Percentiles rank a stretch among this genome's conserved stretches.
Evolutionary conservation across 2,329 filamentous ascomycete genomes (phyloP).

Genomic region (Ophioceras dolichostomum): DNA sequence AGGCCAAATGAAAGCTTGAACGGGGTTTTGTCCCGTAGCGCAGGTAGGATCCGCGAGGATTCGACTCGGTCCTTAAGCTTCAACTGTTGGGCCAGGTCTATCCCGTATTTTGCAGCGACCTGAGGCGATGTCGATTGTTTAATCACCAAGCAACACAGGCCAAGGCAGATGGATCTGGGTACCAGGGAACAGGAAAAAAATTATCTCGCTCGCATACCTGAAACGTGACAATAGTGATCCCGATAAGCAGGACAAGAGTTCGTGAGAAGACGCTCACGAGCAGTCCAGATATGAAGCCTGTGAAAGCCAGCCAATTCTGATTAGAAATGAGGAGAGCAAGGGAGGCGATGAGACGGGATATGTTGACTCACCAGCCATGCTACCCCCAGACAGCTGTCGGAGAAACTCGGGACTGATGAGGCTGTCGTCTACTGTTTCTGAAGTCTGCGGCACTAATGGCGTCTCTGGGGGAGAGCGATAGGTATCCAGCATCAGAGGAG

Average conservation of each 20-base stretch:
- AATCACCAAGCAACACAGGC: too few species aligned
- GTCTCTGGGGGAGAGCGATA: slow-evolving; percentile 1
- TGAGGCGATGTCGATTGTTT: too few species aligned
- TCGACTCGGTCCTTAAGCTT: slow-evolving; percentile 22
- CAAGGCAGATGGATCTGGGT: too few species aligned
- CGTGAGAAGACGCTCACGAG: slow-evolving; percentile 59
- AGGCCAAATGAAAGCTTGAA: slow-evolving; percentile 61
- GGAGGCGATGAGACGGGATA: too few species aligned
- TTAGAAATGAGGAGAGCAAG: not conserved
- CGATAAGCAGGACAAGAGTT: slow-evolving; percentile 54
- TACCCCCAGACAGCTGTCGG: slow-evolving; percentile 40
- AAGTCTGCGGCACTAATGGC: slow-evolving; percentile 1
- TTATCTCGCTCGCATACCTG: slow-evolving; percentile 36
- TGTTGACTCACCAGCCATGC: slow-evolving; percentile 40
- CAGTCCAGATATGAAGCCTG: slow-evolving; percentile 52
- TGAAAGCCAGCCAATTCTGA: too few species aligned
- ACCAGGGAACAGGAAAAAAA: too few species aligned
- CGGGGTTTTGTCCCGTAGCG: slow-evolving; percentile 44
- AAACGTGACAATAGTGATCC: slow-evolving; percentile 48
- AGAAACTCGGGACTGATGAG: slow-evolving; percentile 22
- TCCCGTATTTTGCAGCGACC: slow-evolving; percentile 30
- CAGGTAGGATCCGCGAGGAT: slow-evolving; percentile 28
- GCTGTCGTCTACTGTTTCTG: not conserved
- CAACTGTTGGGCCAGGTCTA: slow-evolving; percentile 24
- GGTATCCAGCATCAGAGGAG: slow-evolving; percentile 3